Percentiles rank a stretch among this genome's conserved stretches.
phyloP scores from a whole-genome alignment of 805 yeast species.

The Saturnispora ahearnii region DNA sequence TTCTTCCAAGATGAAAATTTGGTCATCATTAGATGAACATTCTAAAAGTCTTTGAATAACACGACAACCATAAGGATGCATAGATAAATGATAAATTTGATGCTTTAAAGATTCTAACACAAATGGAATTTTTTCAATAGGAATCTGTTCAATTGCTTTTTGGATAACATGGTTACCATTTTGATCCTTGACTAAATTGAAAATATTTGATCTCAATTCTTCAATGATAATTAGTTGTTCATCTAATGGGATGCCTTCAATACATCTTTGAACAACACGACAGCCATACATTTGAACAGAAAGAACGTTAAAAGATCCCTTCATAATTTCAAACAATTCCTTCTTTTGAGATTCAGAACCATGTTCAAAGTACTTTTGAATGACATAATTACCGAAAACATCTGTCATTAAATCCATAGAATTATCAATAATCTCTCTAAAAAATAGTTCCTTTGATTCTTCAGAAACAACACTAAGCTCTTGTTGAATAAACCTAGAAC shows the following conservation, averaged over 20 bases:
- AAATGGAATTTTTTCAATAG: slow-evolving; percentile 60
- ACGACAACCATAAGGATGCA: slow-evolving; percentile 96
- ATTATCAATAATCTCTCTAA: slow-evolving; percentile 71
- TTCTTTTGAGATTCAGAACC: slow-evolving; percentile 66
- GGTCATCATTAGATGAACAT: slow-evolving; percentile 58
- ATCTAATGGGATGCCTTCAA: slow-evolving; percentile 56
- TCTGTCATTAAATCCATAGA: slow-evolving; percentile 82
- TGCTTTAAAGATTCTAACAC: slow-evolving; percentile 61
- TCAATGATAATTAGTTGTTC: slow-evolving; percentile 60
- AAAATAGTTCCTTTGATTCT: slow-evolving; percentile 72
- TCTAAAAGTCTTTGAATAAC: slow-evolving; percentile 91
- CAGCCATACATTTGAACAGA: slow-evolving; percentile 97
- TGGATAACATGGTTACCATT: slow-evolving; percentile 98
- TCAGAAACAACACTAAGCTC: slow-evolving; percentile 53
- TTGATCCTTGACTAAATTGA: slow-evolving; percentile 81
- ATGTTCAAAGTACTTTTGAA: slow-evolving; percentile 85
- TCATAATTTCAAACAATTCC: slow-evolving; percentile 60
- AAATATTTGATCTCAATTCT: slow-evolving; percentile 54
- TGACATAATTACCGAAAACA: slow-evolving; percentile 95
- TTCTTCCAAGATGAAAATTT: slow-evolving; percentile 57
- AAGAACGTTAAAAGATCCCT: slow-evolving; percentile 61
- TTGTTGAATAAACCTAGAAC: slow-evolving; percentile 93
- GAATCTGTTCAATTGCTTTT: slow-evolving; percentile 82
- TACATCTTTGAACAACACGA: slow-evolving; percentile 90
- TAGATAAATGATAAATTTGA: slow-evolving; percentile 75